These are phyloP conservation scores for Tolypocladium tundrense DNA, from an alignment of 2,329 filamentous ascomycete genomes.

Conservation along the genomic window DNA sequence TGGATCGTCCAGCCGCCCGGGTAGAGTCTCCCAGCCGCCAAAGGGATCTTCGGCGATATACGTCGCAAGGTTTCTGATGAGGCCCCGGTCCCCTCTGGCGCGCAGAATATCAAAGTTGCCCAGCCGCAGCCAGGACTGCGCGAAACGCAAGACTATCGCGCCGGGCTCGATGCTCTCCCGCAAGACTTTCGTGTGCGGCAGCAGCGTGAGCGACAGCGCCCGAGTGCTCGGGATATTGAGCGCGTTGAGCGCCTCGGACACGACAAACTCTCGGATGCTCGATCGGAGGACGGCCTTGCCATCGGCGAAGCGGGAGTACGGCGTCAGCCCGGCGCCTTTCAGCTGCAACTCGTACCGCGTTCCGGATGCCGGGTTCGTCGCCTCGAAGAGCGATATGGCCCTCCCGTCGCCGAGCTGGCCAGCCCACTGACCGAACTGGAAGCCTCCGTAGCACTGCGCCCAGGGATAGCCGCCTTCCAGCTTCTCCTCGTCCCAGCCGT, in stretches of 20 bases:
- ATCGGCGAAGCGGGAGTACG: slow-evolving; percentile 93
- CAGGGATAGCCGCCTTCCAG: slow-evolving; percentile 76
- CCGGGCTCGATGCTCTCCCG: slow-evolving; percentile 80
- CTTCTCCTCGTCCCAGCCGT: slow-evolving; percentile 63
- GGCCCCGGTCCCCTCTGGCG: slow-evolving; percentile 64
- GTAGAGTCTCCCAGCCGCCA: slow-evolving; percentile 76
- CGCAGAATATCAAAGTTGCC: slow-evolving; percentile 95
- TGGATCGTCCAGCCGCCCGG: slow-evolving; percentile 45
- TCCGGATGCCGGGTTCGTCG: slow-evolving; percentile 62
- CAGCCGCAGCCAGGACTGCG: slow-evolving; percentile 81
- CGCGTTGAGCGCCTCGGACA: slow-evolving; percentile 80
- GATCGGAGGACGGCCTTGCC: slow-evolving; percentile 88
- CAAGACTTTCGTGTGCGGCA: slow-evolving; percentile 61
- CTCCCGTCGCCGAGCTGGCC: slow-evolving; percentile 91
- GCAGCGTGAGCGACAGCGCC: slow-evolving; percentile 70
- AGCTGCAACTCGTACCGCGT: slow-evolving; percentile 81
- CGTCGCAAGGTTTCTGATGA: slow-evolving; percentile 65
- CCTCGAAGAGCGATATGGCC: slow-evolving; percentile 89
- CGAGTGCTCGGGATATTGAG: slow-evolving; percentile 78
- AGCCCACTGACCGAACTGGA: slow-evolving; percentile 77
- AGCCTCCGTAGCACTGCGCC: slow-evolving; percentile 95
- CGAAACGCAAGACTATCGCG: slow-evolving; percentile 86
- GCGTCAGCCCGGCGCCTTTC: slow-evolving; percentile 87
- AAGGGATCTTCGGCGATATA: slow-evolving; percentile 86
- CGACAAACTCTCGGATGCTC: slow-evolving; percentile 88